Conservation (phyloP, 164 flowering plant genomes). For the Hamamelis virginiana region DNA sequence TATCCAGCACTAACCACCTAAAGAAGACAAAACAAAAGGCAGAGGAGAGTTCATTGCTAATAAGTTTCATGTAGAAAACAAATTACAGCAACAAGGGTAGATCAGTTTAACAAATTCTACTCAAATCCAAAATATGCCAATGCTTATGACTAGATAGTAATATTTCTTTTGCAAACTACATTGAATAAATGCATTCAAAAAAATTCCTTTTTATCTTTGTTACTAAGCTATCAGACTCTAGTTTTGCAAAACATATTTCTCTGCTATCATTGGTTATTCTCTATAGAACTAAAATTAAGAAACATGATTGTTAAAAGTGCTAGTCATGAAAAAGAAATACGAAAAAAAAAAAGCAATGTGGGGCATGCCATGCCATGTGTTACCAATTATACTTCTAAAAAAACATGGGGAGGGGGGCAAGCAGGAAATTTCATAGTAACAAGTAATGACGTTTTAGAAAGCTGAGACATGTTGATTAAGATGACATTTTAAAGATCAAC, state of each 20-base stretch:
- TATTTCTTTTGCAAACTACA: not conserved
- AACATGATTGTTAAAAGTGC: not conserved
- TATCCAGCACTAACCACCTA: slow-evolving; percentile 91
- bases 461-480: no score
- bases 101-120: not conserved
- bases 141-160: not conserved
- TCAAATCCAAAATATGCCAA: not conserved
- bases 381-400: no score
- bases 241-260: not conserved
- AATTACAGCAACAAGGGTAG: not conserved
- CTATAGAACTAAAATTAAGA: not conserved
- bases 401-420: no score
- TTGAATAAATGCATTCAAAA: not conserved
- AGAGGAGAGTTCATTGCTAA: not conserved
- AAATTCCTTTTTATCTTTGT: not conserved
- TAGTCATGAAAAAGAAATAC: not conserved
- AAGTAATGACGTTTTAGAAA: no score
- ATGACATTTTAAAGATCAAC: no score
- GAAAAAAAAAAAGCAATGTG: not conserved
- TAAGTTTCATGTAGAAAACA: not conserved
- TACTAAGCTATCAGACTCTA: not conserved
- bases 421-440: no score
- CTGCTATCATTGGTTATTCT: not conserved
- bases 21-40: slow-evolving; percentile 1
- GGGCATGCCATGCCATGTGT: no score